phyloP scores from a whole-genome alignment of 1,284 basidiomycete genomes.

The Kalmanozyma brasiliensis region DNA sequence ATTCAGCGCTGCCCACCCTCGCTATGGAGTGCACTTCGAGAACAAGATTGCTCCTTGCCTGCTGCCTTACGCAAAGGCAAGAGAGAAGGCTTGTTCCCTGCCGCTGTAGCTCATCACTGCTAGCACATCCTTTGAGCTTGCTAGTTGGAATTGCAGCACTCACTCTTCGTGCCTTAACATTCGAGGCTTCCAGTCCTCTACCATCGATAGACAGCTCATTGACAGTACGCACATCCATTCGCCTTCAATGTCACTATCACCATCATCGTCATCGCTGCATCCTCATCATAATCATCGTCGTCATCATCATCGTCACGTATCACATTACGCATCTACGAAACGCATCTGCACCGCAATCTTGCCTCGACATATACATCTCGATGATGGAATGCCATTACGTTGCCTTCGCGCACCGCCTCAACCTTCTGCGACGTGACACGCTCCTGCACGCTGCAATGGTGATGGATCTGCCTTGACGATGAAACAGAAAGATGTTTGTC shows the following conservation, averaged over 20 bases:
- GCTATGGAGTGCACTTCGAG: background rate
- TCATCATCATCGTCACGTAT: conserved; percentile 8
- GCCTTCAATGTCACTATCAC: conserved; percentile 2
- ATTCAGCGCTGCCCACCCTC: background rate
- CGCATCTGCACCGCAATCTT: conserved; percentile 1
- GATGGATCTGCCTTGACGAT: conserved; percentile 6
- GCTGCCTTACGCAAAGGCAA: background rate
- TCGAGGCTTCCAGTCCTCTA: too few species aligned
- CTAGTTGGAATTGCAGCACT: too few species aligned
- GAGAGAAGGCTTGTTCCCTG: conserved; percentile 24
- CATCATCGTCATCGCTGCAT: conserved; percentile 13
- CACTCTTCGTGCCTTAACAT: too few species aligned
- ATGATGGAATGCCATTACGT: conserved; percentile 39
- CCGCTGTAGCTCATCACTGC: background rate
- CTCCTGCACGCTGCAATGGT: conserved; percentile 21
- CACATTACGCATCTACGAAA: conserved; percentile 2
- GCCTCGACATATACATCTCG: conserved; percentile 17
- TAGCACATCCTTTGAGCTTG: background rate
- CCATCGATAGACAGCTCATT: conserved; percentile 23
- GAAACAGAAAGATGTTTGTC: conserved; percentile 93
- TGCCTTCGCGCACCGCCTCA: conserved; percentile 11
- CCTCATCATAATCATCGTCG: conserved; percentile 6
- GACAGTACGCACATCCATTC: conserved; percentile 15
- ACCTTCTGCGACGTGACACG: conserved; percentile 7
- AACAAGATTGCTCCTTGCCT: conserved; percentile 26